Evolutionary conservation across 1,139 yeast genomes (phyloP).

Genomic region (Magnusiomyces tetraspermus): DNA sequence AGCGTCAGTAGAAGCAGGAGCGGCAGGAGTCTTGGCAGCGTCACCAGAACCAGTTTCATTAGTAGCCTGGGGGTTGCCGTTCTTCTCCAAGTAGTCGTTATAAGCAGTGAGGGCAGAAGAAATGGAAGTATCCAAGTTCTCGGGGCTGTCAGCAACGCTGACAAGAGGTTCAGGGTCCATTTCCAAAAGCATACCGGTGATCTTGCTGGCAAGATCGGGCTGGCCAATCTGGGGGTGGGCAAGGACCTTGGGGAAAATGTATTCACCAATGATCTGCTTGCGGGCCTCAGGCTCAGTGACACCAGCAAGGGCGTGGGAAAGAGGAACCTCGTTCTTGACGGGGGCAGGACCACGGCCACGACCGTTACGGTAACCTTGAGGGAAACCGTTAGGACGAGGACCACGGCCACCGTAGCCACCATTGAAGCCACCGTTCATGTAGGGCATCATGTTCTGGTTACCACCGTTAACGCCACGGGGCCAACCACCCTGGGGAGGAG

Average conservation of each 20-base stretch:
- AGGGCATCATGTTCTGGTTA: constrained; percentile 31
- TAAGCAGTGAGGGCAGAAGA: constrained; percentile 87
- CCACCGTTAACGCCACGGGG: constrained; percentile 38
- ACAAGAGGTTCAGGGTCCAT: constrained; percentile 88
- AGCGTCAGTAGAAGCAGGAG: background rate
- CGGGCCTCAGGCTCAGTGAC: constrained; percentile 63
- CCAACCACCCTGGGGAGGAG: constrained; percentile 63
- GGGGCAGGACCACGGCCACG: constrained; percentile 19
- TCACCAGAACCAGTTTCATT: constrained; percentile 10
- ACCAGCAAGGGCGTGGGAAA: constrained; percentile 30
- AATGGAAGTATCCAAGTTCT: constrained; percentile 81
- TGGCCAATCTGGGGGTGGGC: constrained; percentile 78
- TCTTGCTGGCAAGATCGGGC: constrained; percentile 95
- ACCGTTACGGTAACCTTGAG: constrained; percentile 26
- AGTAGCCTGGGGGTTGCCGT: constrained; percentile 10
- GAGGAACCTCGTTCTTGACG: constrained; percentile 19
- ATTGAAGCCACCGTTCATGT: constrained; percentile 66
- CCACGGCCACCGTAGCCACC: constrained; percentile 25
- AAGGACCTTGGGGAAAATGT: constrained; percentile 87
- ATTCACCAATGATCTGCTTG: constrained; percentile 96
- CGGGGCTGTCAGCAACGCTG: constrained; percentile 75
- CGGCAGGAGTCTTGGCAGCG: constrained; percentile 13
- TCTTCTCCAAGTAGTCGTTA: constrained; percentile 29
- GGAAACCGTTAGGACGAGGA: constrained; percentile 12
- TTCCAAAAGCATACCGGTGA: constrained; percentile 98